A percentile compares a stretch with the other conserved stretches of the same genome.
These are phyloP conservation scores for Microthlaspi erraticum DNA, from an alignment of 345 rosid species.

Conservation along the genomic window DNA sequence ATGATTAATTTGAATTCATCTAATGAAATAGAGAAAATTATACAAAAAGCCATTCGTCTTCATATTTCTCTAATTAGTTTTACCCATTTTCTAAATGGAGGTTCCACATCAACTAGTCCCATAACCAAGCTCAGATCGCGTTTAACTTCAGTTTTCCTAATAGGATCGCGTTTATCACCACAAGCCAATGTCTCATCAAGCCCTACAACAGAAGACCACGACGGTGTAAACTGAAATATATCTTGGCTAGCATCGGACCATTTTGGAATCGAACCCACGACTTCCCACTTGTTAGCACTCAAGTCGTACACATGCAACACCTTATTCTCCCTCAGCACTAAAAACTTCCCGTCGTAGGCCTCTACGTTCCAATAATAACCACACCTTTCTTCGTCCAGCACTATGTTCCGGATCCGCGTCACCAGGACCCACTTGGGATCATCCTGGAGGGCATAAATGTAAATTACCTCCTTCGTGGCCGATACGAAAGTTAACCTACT, in stretches of 20 bases:
- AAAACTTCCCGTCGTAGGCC: conserved; percentile 17
- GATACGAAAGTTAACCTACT: not conserved
- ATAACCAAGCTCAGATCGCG: conserved; percentile 1
- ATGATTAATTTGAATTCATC: too few species aligned
- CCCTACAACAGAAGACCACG: not conserved
- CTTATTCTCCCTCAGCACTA: not conserved
- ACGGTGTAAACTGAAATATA: conserved; percentile 1
- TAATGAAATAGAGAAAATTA: too few species aligned
- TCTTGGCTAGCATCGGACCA: not conserved
- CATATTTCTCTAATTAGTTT: not conserved
- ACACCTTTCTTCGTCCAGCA: not conserved
- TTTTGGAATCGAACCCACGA: not conserved
- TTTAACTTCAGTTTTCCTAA: too few species aligned
- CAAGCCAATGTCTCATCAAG: conserved; percentile 20
- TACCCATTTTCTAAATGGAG: not conserved
- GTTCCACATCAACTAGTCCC: not conserved
- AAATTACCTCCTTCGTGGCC: not conserved
- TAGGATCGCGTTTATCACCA: not conserved
- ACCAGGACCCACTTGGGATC: conserved; percentile 12
- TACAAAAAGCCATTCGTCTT: too few species aligned
- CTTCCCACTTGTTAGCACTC: not conserved
- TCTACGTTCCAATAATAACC: not conserved
- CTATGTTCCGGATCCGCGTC: not conserved
- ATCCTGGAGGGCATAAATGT: not conserved
- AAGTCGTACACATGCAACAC: conserved; percentile 21